Percentiles rank a stretch among this genome's conserved stretches.
phyloP scores from a whole-genome alignment of 352 stramenopile genomes.

The Globisporangium iwayamae region DNA sequence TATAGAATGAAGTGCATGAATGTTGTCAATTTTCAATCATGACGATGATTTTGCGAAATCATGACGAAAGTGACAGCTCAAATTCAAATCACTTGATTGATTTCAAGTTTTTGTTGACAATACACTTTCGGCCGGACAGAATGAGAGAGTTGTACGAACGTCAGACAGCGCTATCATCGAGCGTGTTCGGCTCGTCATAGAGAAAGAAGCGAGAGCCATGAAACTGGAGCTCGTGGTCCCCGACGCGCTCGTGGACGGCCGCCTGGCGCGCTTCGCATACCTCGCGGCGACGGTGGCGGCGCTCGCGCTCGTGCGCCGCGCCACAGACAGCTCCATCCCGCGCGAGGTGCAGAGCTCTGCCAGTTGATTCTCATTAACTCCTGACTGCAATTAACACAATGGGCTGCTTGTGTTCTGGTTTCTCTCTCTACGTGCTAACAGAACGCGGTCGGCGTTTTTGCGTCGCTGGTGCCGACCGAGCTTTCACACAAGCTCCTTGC shows the following conservation, averaged over 20 bases:
- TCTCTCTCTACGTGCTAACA: neutral
- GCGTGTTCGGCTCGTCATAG: neutral
- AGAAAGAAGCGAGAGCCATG: slow-evolving; percentile 4
- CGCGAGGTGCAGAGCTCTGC: slow-evolving; percentile 10
- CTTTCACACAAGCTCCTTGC: slow-evolving; percentile 56
- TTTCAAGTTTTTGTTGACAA: neutral
- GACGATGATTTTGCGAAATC: too few relatives aligned
- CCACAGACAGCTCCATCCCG: slow-evolving; percentile 19
- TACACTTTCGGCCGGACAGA: neutral
- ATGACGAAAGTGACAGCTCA: neutral
- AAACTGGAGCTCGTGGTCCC: slow-evolving; percentile 19
- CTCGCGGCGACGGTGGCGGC: slow-evolving; percentile 12
- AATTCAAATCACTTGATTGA: neutral
- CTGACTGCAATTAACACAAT: neutral
- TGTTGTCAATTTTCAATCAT: too few relatives aligned
- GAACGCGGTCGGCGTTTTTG: slow-evolving; percentile 8
- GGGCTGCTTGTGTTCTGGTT: neutral
- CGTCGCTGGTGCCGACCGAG: slow-evolving; percentile 37
- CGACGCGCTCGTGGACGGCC: slow-evolving; percentile 9
- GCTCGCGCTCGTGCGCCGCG: slow-evolving; percentile 17
- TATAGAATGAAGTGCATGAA: too few relatives aligned
- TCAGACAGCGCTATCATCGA: neutral
- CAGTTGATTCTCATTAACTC: neutral
- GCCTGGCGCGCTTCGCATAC: slow-evolving; percentile 16
- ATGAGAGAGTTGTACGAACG: neutral